Percentiles rank a stretch among this genome's conserved stretches.
phyloP scores from a whole-genome alignment of 1,284 basidiomycete genomes.

The Violaceomyces palustris region DNA sequence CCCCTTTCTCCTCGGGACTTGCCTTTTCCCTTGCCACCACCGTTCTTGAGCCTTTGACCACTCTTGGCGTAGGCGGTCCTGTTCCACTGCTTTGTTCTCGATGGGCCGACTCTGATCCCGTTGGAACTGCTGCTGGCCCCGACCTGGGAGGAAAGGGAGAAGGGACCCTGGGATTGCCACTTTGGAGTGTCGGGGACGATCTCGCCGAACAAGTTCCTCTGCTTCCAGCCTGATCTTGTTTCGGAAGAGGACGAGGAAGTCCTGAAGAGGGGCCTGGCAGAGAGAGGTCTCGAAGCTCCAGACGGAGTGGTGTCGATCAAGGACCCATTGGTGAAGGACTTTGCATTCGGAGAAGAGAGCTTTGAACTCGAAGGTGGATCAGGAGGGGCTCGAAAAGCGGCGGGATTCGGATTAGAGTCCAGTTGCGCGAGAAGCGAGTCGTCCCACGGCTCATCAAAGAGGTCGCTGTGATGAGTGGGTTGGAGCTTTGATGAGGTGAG shows the following conservation, averaged over 20 bases:
- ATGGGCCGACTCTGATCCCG: background rate
- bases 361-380: too few relatives aligned
- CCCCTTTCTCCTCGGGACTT: slow-evolving; percentile 4
- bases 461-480: background rate
- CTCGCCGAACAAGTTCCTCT: background rate
- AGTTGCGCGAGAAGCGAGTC: too few relatives aligned
- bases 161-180: background rate
- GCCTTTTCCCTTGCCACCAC: background rate
- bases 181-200: background rate
- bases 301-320: too few relatives aligned
- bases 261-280: slow-evolving; percentile 3
- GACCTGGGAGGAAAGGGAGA: too few relatives aligned
- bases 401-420: too few relatives aligned
- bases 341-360: too few relatives aligned
- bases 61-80: slow-evolving; percentile 20
- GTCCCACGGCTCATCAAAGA: slow-evolving; percentile 1
- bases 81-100: slow-evolving; percentile 30
- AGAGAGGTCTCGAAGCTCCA: too few relatives aligned
- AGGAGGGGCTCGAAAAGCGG: too few relatives aligned
- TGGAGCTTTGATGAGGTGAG: background rate
- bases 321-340: too few relatives aligned
- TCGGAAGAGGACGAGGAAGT: slow-evolving; percentile 21
- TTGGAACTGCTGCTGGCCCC: background rate
- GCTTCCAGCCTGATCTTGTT: background rate
- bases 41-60: slow-evolving; percentile 1